phyloP scores from a whole-genome alignment of 176 grass and related monocot genomes.

The Hsuehochloa calcarea region DNA sequence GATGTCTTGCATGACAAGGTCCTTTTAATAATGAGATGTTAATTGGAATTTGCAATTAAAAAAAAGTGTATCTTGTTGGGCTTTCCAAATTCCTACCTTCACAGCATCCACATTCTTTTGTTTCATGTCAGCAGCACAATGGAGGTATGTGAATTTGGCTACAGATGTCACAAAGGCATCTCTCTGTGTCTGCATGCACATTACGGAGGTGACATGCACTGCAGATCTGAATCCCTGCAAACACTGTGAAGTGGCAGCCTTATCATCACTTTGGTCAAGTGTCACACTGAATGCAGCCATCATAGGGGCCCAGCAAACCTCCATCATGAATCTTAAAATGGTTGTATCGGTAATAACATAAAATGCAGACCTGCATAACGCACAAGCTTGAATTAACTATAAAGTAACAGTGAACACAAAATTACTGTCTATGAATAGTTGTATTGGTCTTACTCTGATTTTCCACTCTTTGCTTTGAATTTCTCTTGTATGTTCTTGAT shows the following conservation, averaged over 20 bases:
- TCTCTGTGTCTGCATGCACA: constrained; percentile 95
- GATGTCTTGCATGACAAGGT: not conserved
- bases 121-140: constrained; percentile 98
- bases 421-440: not conserved
- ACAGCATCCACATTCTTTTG: constrained; percentile 99
- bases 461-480: constrained; percentile 95
- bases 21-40: constrained; percentile 11
- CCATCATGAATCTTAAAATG: constrained; percentile 97
- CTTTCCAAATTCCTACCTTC: constrained; percentile 58
- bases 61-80: not conserved
- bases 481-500: constrained; percentile 98
- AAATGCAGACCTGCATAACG: constrained; percentile 69
- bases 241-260: constrained; percentile 83
- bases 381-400: constrained; percentile 34
- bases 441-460: constrained; percentile 70
- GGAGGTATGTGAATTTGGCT: constrained; percentile 97
- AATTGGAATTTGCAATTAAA: constrained; percentile 2
- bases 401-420: not conserved
- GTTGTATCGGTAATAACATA: constrained; percentile 78
- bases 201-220: constrained; percentile 88
- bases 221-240: constrained; percentile 84
- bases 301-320: constrained; percentile 98
- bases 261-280: constrained; percentile 88
- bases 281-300: constrained; percentile 99
- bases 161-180: constrained; percentile 99